Evolutionary conservation across 2,329 filamentous ascomycete genomes (phyloP).

Genomic region (Fusarium citri): DNA sequence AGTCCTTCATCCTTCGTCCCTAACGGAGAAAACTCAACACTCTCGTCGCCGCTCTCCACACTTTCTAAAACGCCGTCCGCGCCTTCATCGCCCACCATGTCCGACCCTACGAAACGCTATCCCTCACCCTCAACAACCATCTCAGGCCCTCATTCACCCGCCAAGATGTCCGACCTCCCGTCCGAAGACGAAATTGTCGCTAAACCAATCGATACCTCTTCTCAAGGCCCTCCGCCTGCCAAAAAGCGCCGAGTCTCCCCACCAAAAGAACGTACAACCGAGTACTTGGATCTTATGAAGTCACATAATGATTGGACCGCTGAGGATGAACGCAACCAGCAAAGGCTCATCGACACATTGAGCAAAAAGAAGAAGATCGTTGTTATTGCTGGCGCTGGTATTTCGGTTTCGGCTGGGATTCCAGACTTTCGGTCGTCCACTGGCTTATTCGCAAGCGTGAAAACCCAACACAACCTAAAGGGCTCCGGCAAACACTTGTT

Average conservation of each 20-base stretch:
- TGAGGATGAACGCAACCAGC: constrained; percentile 66
- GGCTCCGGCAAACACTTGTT: constrained; percentile 93
- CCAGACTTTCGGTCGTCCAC: constrained; percentile 95
- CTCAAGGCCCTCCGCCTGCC: constrained; percentile 73
- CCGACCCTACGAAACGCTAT: constrained; percentile 59
- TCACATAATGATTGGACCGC: constrained; percentile 61
- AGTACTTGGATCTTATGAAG: constrained; percentile 77
- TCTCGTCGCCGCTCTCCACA: constrained; percentile 66
- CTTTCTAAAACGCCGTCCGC: constrained; percentile 65
- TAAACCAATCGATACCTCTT: constrained; percentile 39
- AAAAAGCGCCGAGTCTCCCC: constrained; percentile 79
- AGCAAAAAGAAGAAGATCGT: constrained; percentile 96
- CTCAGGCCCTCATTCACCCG: constrained; percentile 64
- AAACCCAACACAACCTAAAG: constrained; percentile 89
- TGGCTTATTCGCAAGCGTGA: constrained; percentile 87
- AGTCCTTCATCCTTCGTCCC: constrained; percentile 48
- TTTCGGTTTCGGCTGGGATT: constrained; percentile 96
- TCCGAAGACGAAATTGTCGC: constrained; percentile 50
- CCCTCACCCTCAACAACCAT: constrained; percentile 64
- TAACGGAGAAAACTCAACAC: constrained; percentile 53
- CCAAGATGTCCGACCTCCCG: constrained; percentile 57
- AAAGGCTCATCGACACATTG: constrained; percentile 78
- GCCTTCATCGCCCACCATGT: constrained; percentile 58
- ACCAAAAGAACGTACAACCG: constrained; percentile 77
- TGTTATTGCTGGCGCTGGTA: constrained; percentile 94